These are phyloP conservation scores for Boletus tomentosulus DNA, from an alignment of 768 basidiomycete genomes.

Conservation along the genomic window DNA sequence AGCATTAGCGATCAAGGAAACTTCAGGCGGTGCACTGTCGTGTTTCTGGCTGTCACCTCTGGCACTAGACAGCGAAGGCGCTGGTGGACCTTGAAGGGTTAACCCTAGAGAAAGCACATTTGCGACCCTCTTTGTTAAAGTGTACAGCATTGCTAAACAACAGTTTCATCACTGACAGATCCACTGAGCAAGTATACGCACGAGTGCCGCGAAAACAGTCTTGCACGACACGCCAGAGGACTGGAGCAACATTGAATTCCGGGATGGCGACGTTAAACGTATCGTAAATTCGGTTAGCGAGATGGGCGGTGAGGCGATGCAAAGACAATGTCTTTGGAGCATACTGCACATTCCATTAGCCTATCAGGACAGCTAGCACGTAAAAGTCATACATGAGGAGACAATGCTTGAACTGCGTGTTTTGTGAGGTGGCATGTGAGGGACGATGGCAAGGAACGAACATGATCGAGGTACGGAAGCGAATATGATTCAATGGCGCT, in stretches of 20 bases:
- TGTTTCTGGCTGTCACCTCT: constrained; percentile 43
- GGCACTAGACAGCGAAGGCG: constrained; percentile 35
- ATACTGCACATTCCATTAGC: constrained; percentile 41
- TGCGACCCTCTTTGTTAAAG: constrained; percentile 56
- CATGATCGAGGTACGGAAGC: constrained; percentile 77
- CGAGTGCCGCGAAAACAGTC: constrained; percentile 68
- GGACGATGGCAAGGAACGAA: constrained; percentile 53
- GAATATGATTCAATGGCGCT: constrained; percentile 74
- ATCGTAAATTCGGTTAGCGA: constrained; percentile 54
- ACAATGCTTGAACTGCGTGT: constrained; percentile 60
- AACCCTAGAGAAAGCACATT: constrained; percentile 54
- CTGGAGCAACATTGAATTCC: constrained; percentile 68
- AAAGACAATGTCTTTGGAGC: constrained; percentile 56
- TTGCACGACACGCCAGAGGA: constrained; percentile 70
- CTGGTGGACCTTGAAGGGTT: constrained; percentile 53
- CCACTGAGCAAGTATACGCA: constrained; percentile 40
- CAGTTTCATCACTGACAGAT: background rate
- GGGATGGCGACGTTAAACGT: constrained; percentile 62
- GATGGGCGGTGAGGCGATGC: constrained; percentile 56
- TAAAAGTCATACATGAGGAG: constrained; percentile 52
- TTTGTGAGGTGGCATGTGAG: constrained; percentile 73
- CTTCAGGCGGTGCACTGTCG: constrained; percentile 68
- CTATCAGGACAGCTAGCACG: background rate
- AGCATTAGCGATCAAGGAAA: constrained; percentile 52
- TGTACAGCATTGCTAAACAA: constrained; percentile 54